A percentile compares a stretch with the other conserved stretches of the same genome.
Evolutionary conservation across 2,329 filamentous ascomycete species (phyloP).

Genomic region (Neophaeococcomyces mojaviensis): DNA sequence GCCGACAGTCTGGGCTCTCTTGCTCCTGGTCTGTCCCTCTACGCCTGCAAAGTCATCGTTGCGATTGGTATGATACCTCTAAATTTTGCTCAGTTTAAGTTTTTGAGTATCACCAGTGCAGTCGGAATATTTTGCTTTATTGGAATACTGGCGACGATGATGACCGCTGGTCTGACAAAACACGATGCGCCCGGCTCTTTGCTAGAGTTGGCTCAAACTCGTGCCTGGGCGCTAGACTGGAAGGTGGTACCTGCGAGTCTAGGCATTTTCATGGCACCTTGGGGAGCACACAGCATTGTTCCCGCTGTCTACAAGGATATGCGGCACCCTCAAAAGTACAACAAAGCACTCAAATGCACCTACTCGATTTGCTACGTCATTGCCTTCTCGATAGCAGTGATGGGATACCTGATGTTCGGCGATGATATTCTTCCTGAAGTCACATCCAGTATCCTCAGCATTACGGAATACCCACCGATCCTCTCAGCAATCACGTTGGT

Average conservation of each 20-base stretch:
- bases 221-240: constrained; percentile 80
- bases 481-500: constrained; percentile 70
- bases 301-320: constrained; percentile 75
- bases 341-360: constrained; percentile 64
- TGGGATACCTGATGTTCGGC: constrained; percentile 89
- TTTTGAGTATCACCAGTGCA: constrained; percentile 82
- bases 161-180: constrained; percentile 79
- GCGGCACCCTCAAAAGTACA: constrained; percentile 73
- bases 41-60: constrained; percentile 77
- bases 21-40: constrained; percentile 60
- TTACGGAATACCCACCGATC: constrained; percentile 60
- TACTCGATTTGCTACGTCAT: constrained; percentile 81
- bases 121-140: constrained; percentile 85
- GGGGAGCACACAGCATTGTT: constrained; percentile 66
- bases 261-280: constrained; percentile 76
- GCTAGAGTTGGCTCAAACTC: constrained; percentile 67
- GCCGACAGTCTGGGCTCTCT: constrained; percentile 76
- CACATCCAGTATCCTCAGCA: constrained; percentile 76
- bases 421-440: constrained; percentile 76
- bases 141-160: constrained; percentile 73
- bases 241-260: constrained; percentile 76
- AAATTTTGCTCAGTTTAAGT: constrained; percentile 71
- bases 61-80: constrained; percentile 69
- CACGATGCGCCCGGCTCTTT: constrained; percentile 71
- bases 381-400: constrained; percentile 70